A percentile compares a stretch with the other conserved stretches of the same genome.
Evolutionary conservation across 371 early-diverging fungal genomes (phyloP).

Genomic region (Mucor lusitanicus): DNA sequence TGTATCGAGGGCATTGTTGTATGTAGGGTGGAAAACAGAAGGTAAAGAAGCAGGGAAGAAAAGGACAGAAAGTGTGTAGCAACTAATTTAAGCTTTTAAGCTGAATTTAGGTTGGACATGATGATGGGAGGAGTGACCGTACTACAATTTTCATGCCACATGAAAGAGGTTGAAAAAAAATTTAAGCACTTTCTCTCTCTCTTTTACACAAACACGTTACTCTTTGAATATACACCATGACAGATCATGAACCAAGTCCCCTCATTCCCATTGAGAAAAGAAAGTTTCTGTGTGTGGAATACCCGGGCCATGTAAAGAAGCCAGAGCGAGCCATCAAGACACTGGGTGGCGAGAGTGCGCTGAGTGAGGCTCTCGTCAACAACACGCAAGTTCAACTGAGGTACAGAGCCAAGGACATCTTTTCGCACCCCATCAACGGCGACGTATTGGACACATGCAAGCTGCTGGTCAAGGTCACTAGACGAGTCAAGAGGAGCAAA

Average conservation of each 20-base stretch:
- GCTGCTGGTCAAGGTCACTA: conserved; percentile 63
- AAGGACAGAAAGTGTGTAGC: background rate
- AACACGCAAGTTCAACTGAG: conserved; percentile 43
- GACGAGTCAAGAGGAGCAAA: conserved; percentile 40
- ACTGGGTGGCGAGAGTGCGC: conserved; percentile 50
- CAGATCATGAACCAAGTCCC: conserved; percentile 18
- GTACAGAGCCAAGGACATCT: conserved; percentile 58
- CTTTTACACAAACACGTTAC: background rate
- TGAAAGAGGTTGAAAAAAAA: background rate
- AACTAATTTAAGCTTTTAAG: background rate
- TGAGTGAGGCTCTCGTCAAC: conserved; percentile 22
- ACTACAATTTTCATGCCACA: background rate
- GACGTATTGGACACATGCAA: conserved; percentile 52
- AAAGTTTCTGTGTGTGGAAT: conserved; percentile 57
- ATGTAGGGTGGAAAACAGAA: background rate
- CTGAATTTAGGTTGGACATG: background rate
- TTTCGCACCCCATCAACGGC: conserved; percentile 66
- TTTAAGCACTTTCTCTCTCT: background rate
- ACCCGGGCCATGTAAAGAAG: conserved; percentile 58
- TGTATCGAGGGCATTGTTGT: background rate
- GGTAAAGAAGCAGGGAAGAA: background rate
- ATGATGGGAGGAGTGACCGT: background rate
- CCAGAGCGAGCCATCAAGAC: conserved; percentile 46
- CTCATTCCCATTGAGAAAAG: conserved; percentile 22
- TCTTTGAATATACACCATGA: background rate